Percentiles rank a stretch among this genome's conserved stretches.
Evolutionary conservation across 495 filamentous ascomycete species (phyloP).

Genomic region (Daldinia caldariorum): DNA sequence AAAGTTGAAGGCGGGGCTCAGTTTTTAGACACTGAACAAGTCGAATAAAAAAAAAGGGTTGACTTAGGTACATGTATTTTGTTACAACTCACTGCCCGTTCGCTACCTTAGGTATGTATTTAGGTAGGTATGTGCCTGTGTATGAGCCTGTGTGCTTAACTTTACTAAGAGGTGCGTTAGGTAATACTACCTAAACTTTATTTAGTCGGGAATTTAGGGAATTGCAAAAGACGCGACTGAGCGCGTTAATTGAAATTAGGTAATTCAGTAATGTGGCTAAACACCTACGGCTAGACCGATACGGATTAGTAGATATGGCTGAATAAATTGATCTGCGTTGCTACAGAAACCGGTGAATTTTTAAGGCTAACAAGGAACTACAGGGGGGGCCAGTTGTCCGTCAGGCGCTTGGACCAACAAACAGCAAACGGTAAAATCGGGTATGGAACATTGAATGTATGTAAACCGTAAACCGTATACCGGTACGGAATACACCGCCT

Average conservation of each 20-base stretch:
- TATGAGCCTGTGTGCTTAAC: background rate
- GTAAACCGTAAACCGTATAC: slow-evolving; percentile 11
- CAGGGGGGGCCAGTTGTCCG: slow-evolving; percentile 12
- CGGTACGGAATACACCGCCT: slow-evolving; percentile 43
- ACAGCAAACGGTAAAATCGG: slow-evolving; percentile 13
- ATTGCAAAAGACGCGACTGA: slow-evolving; percentile 25
- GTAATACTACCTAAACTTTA: background rate
- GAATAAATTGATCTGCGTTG: slow-evolving; percentile 14
- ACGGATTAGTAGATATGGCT: slow-evolving; percentile 18
- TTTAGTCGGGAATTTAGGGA: background rate
- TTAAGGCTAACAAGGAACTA: background rate
- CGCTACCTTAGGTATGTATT: too few relatives aligned
- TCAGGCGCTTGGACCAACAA: slow-evolving; percentile 31
- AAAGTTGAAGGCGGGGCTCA: background rate
- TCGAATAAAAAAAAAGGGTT: background rate
- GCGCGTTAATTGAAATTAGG: slow-evolving; percentile 43
- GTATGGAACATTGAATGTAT: too few relatives aligned
- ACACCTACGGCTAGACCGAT: background rate
- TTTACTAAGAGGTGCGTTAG: background rate
- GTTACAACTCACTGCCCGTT: slow-evolving; percentile 1
- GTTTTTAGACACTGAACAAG: background rate
- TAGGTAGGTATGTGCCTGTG: too few relatives aligned
- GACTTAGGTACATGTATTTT: background rate
- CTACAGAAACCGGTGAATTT: slow-evolving; percentile 35
- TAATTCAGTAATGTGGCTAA: slow-evolving; percentile 1